A percentile compares a stretch with the other conserved stretches of the same genome.
Evolutionary conservation across 371 early-diverging fungal genomes (phyloP).

Genomic region (Mucor piriformis): DNA sequence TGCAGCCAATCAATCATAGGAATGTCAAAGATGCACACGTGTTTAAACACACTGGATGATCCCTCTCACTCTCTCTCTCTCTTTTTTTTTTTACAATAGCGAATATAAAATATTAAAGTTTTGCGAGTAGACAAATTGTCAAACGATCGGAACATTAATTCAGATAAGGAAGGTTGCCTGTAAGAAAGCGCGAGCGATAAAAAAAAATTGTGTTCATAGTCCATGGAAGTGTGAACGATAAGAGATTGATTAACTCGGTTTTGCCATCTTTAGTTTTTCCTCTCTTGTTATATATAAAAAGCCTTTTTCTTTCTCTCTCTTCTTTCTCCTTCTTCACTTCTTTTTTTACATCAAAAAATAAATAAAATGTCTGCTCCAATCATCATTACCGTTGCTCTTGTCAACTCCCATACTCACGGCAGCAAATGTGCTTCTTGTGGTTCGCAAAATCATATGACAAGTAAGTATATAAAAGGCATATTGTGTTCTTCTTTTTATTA

Average conservation of each 20-base stretch:
- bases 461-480: slow-evolving; percentile 20
- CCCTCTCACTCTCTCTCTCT: too few relatives aligned
- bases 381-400: not conserved
- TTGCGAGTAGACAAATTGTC: not conserved
- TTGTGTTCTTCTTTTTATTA: not conserved
- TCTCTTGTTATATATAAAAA: not conserved
- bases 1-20: too few relatives aligned
- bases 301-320: not conserved
- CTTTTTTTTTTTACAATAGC: too few relatives aligned
- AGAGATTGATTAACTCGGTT: not conserved
- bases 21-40: too few relatives aligned
- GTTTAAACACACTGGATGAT: too few relatives aligned
- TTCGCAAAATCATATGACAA: slow-evolving; percentile 41
- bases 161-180: not conserved
- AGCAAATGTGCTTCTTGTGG: slow-evolving; percentile 36
- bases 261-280: not conserved
- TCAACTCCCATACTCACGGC: slow-evolving; percentile 8
- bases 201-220: not conserved
- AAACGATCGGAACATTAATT: not conserved
- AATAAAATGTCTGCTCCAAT: slow-evolving; percentile 1
- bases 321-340: not conserved
- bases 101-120: not conserved
- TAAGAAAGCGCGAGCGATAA: not conserved
- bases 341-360: not conserved
- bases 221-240: not conserved